These are phyloP conservation scores for Aristolochia contorta DNA, from an alignment of 164 flowering plant species.

Conservation along the genomic window DNA sequence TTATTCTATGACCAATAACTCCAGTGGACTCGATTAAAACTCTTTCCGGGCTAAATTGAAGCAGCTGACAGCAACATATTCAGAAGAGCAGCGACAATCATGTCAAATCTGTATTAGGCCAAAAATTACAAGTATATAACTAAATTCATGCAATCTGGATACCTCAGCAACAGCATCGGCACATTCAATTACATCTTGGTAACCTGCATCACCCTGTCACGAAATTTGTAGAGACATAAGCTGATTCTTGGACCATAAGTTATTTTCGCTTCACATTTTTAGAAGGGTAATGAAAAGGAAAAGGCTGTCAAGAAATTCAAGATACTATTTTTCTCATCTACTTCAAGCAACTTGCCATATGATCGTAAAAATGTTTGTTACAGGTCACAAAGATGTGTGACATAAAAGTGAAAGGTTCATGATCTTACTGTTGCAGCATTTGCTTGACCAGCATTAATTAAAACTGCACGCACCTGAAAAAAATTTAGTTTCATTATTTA, in stretches of 20 bases:
- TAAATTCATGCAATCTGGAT: constrained; percentile 1
- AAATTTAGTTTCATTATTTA: neutral
- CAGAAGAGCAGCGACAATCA: constrained; percentile 8
- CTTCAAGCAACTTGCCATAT: neutral
- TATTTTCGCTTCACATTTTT: neutral
- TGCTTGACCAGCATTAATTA: constrained; percentile 99
- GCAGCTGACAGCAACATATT: constrained; percentile 33
- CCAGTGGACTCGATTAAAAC: constrained; percentile 92
- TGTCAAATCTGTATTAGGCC: neutral
- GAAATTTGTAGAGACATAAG: neutral
- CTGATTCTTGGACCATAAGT: neutral
- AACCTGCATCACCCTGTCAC: constrained; percentile 92
- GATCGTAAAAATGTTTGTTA: too few relatives aligned
- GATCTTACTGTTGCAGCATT: constrained; percentile 88
- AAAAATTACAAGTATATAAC: neutral
- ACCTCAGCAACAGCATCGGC: constrained; percentile 61
- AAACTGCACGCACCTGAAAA: constrained; percentile 86
- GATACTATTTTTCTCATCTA: constrained; percentile 2
- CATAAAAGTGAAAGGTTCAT: neutral
- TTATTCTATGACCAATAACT: constrained; percentile 91
- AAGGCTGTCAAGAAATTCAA: neutral
- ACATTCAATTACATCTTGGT: constrained; percentile 81
- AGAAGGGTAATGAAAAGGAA: neutral
- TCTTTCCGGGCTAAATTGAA: constrained; percentile 48
- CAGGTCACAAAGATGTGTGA: neutral